These are phyloP conservation scores for Clonostachys chloroleuca DNA, from an alignment of 2,329 filamentous ascomycete species.

Conservation along the genomic window DNA sequence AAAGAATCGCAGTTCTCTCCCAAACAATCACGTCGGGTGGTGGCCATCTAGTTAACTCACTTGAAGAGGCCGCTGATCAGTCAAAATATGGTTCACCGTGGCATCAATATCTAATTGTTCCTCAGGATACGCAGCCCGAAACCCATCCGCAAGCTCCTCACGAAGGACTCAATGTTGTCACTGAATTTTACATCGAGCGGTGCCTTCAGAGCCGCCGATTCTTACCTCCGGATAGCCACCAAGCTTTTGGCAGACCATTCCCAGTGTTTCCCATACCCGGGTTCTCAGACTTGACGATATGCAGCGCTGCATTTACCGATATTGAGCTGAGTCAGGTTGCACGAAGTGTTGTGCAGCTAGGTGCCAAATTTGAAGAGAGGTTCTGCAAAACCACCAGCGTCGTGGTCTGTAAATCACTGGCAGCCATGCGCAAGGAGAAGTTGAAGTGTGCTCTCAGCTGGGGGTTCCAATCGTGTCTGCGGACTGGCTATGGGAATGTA, in stretches of 20 bases:
- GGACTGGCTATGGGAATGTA: slow-evolving; percentile 82
- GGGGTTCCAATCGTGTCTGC: slow-evolving; percentile 75
- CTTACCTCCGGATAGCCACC: slow-evolving; percentile 63
- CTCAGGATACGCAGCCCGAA: slow-evolving; percentile 42
- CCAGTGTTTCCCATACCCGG: slow-evolving; percentile 63
- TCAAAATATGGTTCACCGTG: slow-evolving; percentile 21
- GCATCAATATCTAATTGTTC: slow-evolving; percentile 48
- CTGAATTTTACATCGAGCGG: slow-evolving; percentile 89
- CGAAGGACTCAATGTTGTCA: slow-evolving; percentile 52
- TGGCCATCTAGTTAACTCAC: slow-evolving; percentile 17
- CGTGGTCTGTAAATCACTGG: slow-evolving; percentile 64
- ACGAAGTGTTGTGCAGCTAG: slow-evolving; percentile 70
- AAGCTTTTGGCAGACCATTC: slow-evolving; percentile 76
- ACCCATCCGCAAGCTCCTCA: slow-evolving; percentile 32
- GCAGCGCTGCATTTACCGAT: slow-evolving; percentile 77
- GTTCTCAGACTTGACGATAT: slow-evolving; percentile 68
- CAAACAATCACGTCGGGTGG: slow-evolving; percentile 43
- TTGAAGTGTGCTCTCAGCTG: slow-evolving; percentile 70
- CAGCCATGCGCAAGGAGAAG: slow-evolving; percentile 66
- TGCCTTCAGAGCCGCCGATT: slow-evolving; percentile 76
- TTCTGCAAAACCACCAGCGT: slow-evolving; percentile 70
- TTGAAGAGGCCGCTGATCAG: slow-evolving; percentile 30
- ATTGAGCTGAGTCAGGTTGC: slow-evolving; percentile 84
- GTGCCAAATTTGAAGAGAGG: slow-evolving; percentile 76
- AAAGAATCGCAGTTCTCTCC: slow-evolving; percentile 42